Base-by-base conservation (phyloP, 345 rosid species). In the Arabidopsis suecica region DNA sequence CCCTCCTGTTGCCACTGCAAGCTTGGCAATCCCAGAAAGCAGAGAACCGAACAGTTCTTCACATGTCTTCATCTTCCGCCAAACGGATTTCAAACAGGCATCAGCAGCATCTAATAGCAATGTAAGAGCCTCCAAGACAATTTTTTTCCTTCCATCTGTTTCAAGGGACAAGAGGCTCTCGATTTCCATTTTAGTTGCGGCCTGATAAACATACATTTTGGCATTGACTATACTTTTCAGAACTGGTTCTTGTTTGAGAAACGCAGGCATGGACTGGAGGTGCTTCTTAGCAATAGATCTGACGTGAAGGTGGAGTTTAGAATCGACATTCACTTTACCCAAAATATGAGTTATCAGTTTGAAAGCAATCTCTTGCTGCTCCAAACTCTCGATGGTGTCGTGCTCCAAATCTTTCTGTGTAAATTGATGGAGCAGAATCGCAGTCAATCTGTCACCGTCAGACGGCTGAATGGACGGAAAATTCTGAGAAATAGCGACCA, bases 1-100 rank as follows among this genome's bases (percentile, higher is more conserved):
- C 50, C 95, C 95, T 68, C 90, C 93, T 69, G 79, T 82, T 28
- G 79, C 81, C 32, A 77, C 84, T 53, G 92, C 90, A 74, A 93
- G 84, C 45, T 85, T 84, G 0, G 88, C 89, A 85, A 86, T 82
- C 68, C 96, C 98, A 54, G 85, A 75, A 70, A 93, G 92, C 75
- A 93, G 77, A 63, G 91, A 82, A 23, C 78, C 66, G 50, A 88
- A 90, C 30, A 93, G 79, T 71, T 90, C 90, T 82, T 90, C 86
- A 14, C 98, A 88, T 71, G 70, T 77, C 77, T 88, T 87, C 78
- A 90, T 72, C 76, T 88, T 88, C 61, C 93, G 79, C 98, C 98
- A 93, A 55, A 83, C 89, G 42, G 95, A 90, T 10, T 82, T 77
- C 71, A 88, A 78, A 63, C 98, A 90, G 5, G 90, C 86, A 50